Base-by-base conservation (phyloP, 83 land plant species). In the Larix sibirica region DNA sequence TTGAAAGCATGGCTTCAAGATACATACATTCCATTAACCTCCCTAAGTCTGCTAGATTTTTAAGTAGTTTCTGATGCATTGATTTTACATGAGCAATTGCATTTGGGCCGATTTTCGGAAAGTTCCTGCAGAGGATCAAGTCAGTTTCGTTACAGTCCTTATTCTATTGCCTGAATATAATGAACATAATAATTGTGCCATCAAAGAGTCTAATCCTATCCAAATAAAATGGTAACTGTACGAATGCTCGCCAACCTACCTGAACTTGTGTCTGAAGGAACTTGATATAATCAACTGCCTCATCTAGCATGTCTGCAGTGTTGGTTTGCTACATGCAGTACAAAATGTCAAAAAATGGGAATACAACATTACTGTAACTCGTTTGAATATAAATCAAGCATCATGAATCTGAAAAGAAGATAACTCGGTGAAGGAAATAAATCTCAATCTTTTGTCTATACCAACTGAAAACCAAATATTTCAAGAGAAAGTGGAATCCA, bases 221-320 rank as follows among this genome's bases (percentile, higher is more conserved):
- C 4, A 74, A 47, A 74, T 74, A 13, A 44, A 42, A 54, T 44
- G 47, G 26, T 54, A 74, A 74, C 28, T 47, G 56, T 26, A 74
- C n/a, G 26, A 47, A 42, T 74, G 77, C 24, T 44, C 23, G 21
- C 58, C 23, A 74, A 36, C 69, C 42, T 31, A 93, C 98, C 92
- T 87, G 83, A 23, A 95, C 89, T 73, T 95, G 86, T 26, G 62
- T 81, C 79, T 92, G 98, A 56, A 95, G 95, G 42, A 77, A 77
- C 86, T 94, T 95, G 69, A 95, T 91, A 78, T 93, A 91, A 79
- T 90, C 88, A 54, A 95, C 96, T 9, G 96, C 93, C 81, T 92
- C 88, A 62, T 95, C 98, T 64, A 95, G 83, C 98, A 95, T 95
- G 78, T 93, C 96, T 62, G 94, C 86, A 14, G 96, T 94, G 82